Conservation (phyloP, 345 rosid genomes). For the Aurinia saxatilis region DNA sequence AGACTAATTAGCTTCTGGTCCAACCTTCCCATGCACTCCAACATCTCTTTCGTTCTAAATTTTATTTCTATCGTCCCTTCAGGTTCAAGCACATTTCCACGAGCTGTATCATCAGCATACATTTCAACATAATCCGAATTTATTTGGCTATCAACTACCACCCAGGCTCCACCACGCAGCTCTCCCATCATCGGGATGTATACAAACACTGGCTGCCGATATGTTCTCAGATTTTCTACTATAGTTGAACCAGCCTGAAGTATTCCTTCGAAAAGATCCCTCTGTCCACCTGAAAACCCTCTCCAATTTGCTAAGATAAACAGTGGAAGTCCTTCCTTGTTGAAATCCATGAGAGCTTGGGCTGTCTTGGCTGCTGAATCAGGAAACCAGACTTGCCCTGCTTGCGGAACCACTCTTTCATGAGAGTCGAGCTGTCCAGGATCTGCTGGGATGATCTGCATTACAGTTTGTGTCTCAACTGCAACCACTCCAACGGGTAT, state of each 20-base stretch:
- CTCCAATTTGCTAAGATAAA: constrained; percentile 99
- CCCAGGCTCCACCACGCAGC: constrained; percentile 99
- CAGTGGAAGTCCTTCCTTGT: constrained; percentile 89
- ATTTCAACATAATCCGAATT: constrained; percentile 93
- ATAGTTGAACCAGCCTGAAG: constrained; percentile 99
- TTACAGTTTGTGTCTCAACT: constrained; percentile 96
- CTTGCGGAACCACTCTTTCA: constrained; percentile 97
- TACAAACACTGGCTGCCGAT: constrained; percentile 94
- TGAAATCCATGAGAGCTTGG: constrained; percentile 93
- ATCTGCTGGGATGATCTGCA: constrained; percentile 98
- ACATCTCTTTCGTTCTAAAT: constrained; percentile 81
- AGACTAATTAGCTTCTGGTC: constrained; percentile 60
- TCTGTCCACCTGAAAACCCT: constrained; percentile 99
- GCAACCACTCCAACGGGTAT: constrained; percentile 97
- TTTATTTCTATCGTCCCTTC: constrained; percentile 98
- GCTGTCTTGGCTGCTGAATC: constrained; percentile 98
- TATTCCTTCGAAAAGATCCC: constrained; percentile 98
- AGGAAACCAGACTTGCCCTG: constrained; percentile 99
- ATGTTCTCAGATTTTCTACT: constrained; percentile 93
- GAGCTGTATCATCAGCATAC: constrained; percentile 94
- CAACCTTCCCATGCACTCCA: constrained; percentile 98
- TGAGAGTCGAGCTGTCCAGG: constrained; percentile 99
- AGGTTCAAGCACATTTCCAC: constrained; percentile 98
- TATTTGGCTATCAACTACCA: constrained; percentile 90
- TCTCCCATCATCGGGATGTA: constrained; percentile 99